Conservation (phyloP, 2,329 filamentous ascomycete species). For the Xylariaceae sp. region DNA sequence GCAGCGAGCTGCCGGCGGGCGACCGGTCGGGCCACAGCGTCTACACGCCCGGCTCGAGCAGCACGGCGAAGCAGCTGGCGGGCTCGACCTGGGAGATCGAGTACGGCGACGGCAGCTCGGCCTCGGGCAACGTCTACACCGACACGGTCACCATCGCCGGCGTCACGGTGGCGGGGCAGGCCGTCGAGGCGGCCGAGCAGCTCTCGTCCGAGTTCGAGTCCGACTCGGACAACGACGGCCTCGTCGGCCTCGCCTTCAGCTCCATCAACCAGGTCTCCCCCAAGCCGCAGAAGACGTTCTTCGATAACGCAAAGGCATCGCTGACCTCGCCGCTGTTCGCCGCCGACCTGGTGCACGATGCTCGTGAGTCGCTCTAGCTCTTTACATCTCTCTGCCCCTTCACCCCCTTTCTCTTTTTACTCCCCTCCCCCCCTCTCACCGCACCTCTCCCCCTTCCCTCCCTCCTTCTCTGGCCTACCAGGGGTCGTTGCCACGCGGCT, state of each 20-base stretch:
- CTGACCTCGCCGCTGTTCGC: conserved; percentile 48
- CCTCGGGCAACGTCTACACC: conserved; percentile 57
- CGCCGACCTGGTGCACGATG: neutral
- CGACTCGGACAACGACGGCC: conserved; percentile 48
- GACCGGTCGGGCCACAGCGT: conserved; percentile 39
- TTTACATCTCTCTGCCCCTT: too few relatives aligned
- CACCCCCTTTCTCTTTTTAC: too few relatives aligned
- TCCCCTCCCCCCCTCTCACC: too few relatives aligned
- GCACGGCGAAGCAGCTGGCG: conserved; percentile 45
- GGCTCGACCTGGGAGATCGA: conserved; percentile 55
- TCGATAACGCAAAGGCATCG: neutral
- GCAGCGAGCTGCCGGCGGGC: conserved; percentile 38
- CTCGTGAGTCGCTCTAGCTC: neutral
- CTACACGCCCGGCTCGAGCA: conserved; percentile 54
- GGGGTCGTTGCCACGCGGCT: conserved; percentile 35
- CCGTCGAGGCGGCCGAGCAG: conserved; percentile 55
- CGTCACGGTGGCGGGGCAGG: conserved; percentile 51
- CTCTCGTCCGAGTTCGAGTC: conserved; percentile 51
- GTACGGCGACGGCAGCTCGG: conserved; percentile 60
- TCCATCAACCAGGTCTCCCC: conserved; percentile 56
- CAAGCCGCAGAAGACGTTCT: conserved; percentile 24
- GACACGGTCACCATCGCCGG: conserved; percentile 57
- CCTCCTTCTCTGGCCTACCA: conserved; percentile 42
- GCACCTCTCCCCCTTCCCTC: neutral
- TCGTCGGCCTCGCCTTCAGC: conserved; percentile 59